Evolutionary conservation across 2,329 filamentous ascomycete genomes (phyloP), one percentile per base, ranked within the genome.

Genomic region (Paramyrothecium roridum): DNA sequence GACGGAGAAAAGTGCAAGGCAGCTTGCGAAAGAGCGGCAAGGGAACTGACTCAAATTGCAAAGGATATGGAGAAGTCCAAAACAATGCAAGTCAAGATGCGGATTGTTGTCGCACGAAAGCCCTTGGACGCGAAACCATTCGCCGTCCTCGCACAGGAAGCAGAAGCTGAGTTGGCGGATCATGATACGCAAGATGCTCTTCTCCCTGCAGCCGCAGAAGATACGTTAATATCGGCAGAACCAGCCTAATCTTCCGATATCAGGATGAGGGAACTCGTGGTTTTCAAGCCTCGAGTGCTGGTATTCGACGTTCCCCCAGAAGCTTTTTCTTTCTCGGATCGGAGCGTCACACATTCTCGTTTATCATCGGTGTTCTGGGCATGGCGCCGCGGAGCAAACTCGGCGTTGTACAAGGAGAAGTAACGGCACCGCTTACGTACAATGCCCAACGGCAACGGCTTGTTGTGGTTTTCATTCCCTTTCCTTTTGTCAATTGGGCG

Each of bases 31-130:
- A 61, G 71, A 52, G 74, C 78, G 6, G 78, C 77, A 2, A 66
- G 73, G 54, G 80, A 83, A 58, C 67, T 83, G 62, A 79, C 77
- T 56, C 62, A 68, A 19, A 67, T 81, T 22, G 79, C 81, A 30
- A 76, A 78, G 51, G 74, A 80, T 52, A 71, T 77, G 1, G 69
- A 71, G 37, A 73, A 72, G 54, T 70, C 68, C 8, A 75, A 75
- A 52, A 69, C 70, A 0, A 74, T 83, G 45, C 67, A 74, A 8
- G 63, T 80, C 54, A 81, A 79, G 57, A 70, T 82, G 56, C 72
- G 77, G 10, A 74, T 81, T 10, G 60, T 83, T 19, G 72, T 74
- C 11, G 82, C 73, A 3, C 75, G 79, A 58, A 84, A 84, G 62
- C 81, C 82, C 11, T 48, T 63, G 3, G 64, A 72, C 52, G 60